phyloP scores from a whole-genome alignment of 768 basidiomycete species.

The Leccinum disarticulatum region DNA sequence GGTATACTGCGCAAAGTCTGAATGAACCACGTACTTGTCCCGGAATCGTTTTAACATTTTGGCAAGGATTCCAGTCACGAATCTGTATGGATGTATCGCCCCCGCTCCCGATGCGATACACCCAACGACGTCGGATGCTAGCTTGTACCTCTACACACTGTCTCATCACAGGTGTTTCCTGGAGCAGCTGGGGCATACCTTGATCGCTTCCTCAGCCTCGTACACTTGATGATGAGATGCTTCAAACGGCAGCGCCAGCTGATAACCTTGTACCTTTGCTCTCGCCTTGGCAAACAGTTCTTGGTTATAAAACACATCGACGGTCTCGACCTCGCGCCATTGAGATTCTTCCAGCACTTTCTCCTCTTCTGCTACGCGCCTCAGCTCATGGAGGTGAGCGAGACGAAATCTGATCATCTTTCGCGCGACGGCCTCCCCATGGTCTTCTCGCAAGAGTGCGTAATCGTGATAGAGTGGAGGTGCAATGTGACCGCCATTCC shows the following conservation, averaged over 20 bases:
- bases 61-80: constrained; percentile 61
- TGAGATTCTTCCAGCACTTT: constrained; percentile 52
- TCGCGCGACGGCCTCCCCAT: constrained; percentile 48
- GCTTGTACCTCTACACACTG: constrained; percentile 42
- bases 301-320: constrained; percentile 53
- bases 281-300: constrained; percentile 44
- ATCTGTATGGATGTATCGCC: constrained; percentile 67
- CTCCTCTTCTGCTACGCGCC: constrained; percentile 53
- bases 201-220: constrained; percentile 34
- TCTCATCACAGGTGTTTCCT: not conserved
- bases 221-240: constrained; percentile 33
- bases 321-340: constrained; percentile 54
- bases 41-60: constrained; percentile 50
- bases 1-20: not conserved
- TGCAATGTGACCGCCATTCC: constrained; percentile 72
- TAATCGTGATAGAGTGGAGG: constrained; percentile 64
- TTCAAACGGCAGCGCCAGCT: constrained; percentile 51
- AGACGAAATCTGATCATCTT: constrained; percentile 61
- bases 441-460: constrained; percentile 39
- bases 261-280: constrained; percentile 43
- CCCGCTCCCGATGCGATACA: constrained; percentile 56
- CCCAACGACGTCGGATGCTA: constrained; percentile 47
- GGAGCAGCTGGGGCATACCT: constrained; percentile 19
- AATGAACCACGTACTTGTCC: constrained; percentile 39
- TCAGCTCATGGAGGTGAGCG: constrained; percentile 52